These are phyloP conservation scores for Carex sylvatica DNA, from an alignment of 202 grass and related monocot species.

Conservation along the genomic window DNA sequence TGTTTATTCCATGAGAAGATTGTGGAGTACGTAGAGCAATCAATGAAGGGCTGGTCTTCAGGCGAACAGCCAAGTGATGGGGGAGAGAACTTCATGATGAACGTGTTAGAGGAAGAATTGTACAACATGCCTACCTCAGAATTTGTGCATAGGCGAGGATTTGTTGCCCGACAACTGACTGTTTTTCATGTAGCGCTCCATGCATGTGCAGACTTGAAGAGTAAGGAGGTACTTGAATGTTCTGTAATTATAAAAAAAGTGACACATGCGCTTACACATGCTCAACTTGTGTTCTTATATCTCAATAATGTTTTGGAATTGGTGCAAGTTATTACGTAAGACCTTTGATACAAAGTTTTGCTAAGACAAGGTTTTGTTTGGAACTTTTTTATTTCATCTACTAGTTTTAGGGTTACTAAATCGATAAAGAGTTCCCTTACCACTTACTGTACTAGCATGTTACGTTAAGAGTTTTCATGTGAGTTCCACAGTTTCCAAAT, in stretches of 20 bases:
- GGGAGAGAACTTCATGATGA: constrained; percentile 99
- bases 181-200: constrained; percentile 89
- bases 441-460: background rate
- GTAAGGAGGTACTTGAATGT: constrained; percentile 63
- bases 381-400: background rate
- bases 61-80: constrained; percentile 68
- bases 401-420: background rate
- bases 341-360: background rate
- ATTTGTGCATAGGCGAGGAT: constrained; percentile 67
- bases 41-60: constrained; percentile 79
- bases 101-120: constrained; percentile 86
- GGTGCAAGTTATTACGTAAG: constrained; percentile 1
- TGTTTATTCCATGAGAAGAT: constrained; percentile 45
- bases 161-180: constrained; percentile 58
- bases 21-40: constrained; percentile 86
- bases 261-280: background rate
- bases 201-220: constrained; percentile 86
- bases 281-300: background rate
- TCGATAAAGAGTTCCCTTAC: background rate
- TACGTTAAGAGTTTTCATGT: background rate
- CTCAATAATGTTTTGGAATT: background rate
- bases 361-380: background rate
- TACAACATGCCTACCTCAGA: constrained; percentile 97
- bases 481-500: background rate
- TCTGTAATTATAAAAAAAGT: background rate